phyloP scores from a whole-genome alignment of 2,329 filamentous ascomycete species.

The Macrophomina phaseolina region DNA sequence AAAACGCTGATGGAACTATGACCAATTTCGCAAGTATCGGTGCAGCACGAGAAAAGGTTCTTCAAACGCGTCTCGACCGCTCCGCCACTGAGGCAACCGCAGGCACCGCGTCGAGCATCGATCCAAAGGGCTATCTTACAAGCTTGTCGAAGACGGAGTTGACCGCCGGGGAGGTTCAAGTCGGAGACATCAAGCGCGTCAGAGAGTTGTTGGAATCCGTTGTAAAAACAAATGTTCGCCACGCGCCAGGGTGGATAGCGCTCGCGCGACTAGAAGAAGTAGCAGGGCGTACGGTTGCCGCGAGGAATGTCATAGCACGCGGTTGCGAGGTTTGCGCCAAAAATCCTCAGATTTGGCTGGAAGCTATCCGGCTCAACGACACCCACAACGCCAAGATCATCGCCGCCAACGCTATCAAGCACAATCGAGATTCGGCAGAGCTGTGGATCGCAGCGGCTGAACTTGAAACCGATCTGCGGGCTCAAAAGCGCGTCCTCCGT shows the following conservation, averaged over 20 bases:
- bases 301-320: constrained; percentile 83
- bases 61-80: constrained; percentile 94
- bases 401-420: constrained; percentile 88
- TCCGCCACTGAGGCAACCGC: constrained; percentile 71
- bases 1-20: constrained; percentile 79
- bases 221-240: constrained; percentile 94
- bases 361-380: constrained; percentile 92
- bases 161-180: constrained; percentile 78
- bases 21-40: constrained; percentile 98
- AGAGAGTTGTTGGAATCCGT: constrained; percentile 93
- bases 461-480: constrained; percentile 78
- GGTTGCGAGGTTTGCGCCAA: constrained; percentile 88
- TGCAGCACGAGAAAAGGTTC: constrained; percentile 91
- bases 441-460: constrained; percentile 97
- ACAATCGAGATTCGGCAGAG: constrained; percentile 84
- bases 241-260: constrained; percentile 95
- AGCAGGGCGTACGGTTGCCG: constrained; percentile 88
- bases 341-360: constrained; percentile 95
- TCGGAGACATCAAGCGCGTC: constrained; percentile 94
- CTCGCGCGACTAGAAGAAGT: constrained; percentile 90
- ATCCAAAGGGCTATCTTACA: constrained; percentile 94
- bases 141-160: constrained; percentile 83
- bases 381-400: constrained; percentile 94
- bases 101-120: constrained; percentile 88
- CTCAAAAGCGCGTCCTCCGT: constrained; percentile 90